Base-by-base conservation (phyloP, 805 yeast genomes). In the Pichia kluyveri region DNA sequence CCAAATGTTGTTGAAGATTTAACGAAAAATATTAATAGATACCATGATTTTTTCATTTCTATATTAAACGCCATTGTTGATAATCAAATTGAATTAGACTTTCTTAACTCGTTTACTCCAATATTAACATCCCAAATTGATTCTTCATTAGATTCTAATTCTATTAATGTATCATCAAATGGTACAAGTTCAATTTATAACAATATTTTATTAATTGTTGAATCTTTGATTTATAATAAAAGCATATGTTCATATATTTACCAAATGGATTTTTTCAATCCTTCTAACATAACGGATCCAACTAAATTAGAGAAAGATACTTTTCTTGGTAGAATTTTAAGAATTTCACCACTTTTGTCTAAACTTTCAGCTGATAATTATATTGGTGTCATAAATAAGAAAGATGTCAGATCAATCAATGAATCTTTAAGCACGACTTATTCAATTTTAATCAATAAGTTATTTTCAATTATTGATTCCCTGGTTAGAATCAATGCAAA, bases 301-400 rank as follows among this genome's bases (percentile, higher is more conserved):
- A 64, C 73, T 17, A 72, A 74, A 42, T 75, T 76, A 57, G 95
- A 86, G 58, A 67, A 68, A 15, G 69, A 71, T 26, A 78, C 96
- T 0, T 63, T 86, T 17, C 66, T 91, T 47, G 98, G 97, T 3
- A 84, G 95, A 8, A 70, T 88, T 31, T 73, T 87, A 47, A 71
- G 82, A 49, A 65, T 88, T 23, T 86, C 96, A 0, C 96, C 96
- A 0, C 66, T 89, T 42, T 72, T 77, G 42, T 71, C 74, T 3
- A 64, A 71, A n/a, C 69, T 71, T 23, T 75, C 79, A 0, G 62
- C 72, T 0, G 56, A 68, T 17, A 77, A 75, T 51, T 80, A 81
- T 54, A 53, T 60, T 1, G 63, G 55, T 6, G 65, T 60, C 5
- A 47, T 60, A 28, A 62, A 75, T 1, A 69, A 68, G 40, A 58